These are phyloP conservation scores for Phytophthora agathidicida DNA, from an alignment of 352 stramenopile species.

Conservation along the genomic window DNA sequence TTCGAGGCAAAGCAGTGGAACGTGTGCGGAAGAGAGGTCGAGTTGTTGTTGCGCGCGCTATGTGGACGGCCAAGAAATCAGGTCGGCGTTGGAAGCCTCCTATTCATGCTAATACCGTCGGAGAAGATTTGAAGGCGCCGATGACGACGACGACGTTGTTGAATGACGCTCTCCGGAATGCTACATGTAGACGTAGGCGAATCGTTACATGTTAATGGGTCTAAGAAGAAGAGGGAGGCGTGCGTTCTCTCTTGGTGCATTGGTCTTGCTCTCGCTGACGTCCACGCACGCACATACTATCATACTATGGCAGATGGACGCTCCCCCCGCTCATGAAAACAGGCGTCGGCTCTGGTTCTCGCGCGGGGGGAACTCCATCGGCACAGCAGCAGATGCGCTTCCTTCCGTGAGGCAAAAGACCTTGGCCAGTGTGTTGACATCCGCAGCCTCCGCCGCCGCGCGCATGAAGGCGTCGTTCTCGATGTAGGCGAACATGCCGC, in stretches of 20 bases:
- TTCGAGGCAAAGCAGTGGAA: conserved; percentile 7
- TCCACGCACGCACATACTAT: conserved; percentile 32
- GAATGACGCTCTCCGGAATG: neutral
- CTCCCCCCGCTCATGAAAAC: conserved; percentile 31
- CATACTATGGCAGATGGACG: conserved; percentile 22
- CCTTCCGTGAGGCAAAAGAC: conserved; percentile 42
- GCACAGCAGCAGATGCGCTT: conserved; percentile 32
- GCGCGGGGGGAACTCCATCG: conserved; percentile 45
- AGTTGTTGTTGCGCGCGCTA: neutral
- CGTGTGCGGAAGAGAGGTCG: conserved; percentile 6
- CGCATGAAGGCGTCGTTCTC: conserved; percentile 49
- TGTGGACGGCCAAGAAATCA: conserved; percentile 19
- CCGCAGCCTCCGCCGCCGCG: conserved; percentile 27
- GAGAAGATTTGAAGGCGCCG: conserved; percentile 8
- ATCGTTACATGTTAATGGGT: conserved; percentile 25
- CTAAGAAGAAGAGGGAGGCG: conserved; percentile 11
- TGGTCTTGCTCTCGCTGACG: conserved; percentile 4
- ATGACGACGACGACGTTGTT: neutral
- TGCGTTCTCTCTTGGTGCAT: conserved; percentile 1
- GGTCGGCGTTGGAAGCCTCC: no score
- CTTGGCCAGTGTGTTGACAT: conserved; percentile 34
- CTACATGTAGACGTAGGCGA: conserved; percentile 1
- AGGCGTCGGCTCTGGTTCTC: conserved; percentile 39
- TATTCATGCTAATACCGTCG: no score
- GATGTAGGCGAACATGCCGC: conserved; percentile 47